phyloP scores from a whole-genome alignment of 2,329 filamentous ascomycete genomes.

The Sporothrix sp. region DNA sequence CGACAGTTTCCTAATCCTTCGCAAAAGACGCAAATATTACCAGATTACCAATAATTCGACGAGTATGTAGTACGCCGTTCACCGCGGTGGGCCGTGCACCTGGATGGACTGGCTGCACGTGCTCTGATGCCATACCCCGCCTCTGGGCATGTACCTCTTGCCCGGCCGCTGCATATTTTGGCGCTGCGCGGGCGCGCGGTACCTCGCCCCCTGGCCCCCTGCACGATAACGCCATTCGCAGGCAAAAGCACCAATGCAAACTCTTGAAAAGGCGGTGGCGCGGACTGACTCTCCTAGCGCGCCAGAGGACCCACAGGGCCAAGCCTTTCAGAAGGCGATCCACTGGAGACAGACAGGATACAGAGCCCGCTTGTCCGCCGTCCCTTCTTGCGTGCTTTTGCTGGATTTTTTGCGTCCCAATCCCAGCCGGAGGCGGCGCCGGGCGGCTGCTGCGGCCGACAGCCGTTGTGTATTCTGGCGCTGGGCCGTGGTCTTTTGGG shows the following conservation, averaged over 20 bases:
- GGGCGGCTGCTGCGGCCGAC: background rate
- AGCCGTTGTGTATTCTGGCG: background rate
- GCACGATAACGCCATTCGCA: conserved; percentile 12
- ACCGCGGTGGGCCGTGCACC: conserved; percentile 1
- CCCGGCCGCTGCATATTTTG: background rate
- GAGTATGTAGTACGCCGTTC: no score
- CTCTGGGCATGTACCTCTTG: background rate
- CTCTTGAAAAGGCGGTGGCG: conserved; percentile 8
- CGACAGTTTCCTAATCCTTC: background rate
- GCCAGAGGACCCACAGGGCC: no score
- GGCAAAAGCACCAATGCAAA: conserved; percentile 10
- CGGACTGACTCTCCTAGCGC: conserved; percentile 8
- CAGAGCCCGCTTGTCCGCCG: no score
- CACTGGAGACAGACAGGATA: no score
- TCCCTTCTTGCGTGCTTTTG: conserved; percentile 18
- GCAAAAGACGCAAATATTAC: no score
- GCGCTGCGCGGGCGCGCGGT: background rate
- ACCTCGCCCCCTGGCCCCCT: background rate
- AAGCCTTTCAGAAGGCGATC: no score
- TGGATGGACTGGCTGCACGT: conserved; percentile 5
- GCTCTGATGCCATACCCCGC: conserved; percentile 6
- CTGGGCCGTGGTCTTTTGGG: no score
- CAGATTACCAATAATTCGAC: no score
- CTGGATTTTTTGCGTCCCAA: background rate
- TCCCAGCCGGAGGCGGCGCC: no score